These are phyloP conservation scores for Closterium sp. DNA, from an alignment of 139 green algal species.

Conservation along the genomic window DNA sequence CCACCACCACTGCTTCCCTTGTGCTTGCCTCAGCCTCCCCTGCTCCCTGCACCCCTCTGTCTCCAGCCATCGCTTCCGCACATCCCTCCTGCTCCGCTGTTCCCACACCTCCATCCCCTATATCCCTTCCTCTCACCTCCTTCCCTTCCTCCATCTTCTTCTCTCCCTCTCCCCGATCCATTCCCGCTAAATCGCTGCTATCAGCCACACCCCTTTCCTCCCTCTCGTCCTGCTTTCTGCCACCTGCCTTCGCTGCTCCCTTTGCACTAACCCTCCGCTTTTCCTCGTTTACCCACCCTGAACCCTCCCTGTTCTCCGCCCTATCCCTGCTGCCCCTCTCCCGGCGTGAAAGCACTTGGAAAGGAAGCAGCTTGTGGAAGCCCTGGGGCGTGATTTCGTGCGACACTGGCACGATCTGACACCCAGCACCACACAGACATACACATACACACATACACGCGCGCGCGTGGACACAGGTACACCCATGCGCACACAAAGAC, in stretches of 20 bases:
- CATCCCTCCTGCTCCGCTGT: neutral
- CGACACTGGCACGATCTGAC: neutral
- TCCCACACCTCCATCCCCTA: neutral
- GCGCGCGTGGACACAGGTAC: neutral
- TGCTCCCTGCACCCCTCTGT: neutral
- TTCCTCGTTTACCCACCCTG: neutral
- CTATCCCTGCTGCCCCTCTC: slow-evolving; percentile 1
- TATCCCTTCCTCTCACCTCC: neutral
- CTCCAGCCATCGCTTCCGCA: neutral
- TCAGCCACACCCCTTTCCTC: neutral
- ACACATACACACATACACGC: neutral
- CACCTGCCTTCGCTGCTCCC: neutral
- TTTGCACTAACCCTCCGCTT: neutral
- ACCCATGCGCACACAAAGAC: too few species aligned
- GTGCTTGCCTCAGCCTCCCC: neutral
- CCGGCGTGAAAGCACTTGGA: neutral
- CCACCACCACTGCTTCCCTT: neutral
- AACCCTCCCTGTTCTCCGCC: neutral
- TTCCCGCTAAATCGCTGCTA: neutral
- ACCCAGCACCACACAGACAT: neutral
- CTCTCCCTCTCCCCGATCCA: neutral
- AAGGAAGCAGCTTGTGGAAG: neutral
- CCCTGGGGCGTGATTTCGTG: neutral
- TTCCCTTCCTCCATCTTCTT: neutral
- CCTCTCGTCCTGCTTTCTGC: neutral